These are phyloP conservation scores for Lipomyces orientalis DNA, from an alignment of 805 yeast species.

Conservation along the genomic window DNA sequence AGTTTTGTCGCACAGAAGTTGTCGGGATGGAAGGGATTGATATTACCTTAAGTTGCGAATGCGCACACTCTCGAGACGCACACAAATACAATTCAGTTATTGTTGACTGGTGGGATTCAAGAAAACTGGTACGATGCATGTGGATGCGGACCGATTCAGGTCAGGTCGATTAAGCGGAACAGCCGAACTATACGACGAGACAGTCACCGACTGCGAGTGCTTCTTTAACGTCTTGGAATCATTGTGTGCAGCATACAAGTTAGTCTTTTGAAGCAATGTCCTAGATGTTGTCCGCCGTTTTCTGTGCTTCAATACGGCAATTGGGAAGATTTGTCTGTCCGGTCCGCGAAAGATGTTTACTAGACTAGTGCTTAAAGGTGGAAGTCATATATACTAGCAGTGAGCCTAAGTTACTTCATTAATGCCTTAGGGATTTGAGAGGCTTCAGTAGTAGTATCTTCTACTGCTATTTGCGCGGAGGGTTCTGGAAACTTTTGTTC, in stretches of 20 bases:
- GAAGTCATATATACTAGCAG: background rate
- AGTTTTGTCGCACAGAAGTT: constrained; percentile 74
- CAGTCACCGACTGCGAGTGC: background rate
- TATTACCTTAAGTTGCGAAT: constrained; percentile 5
- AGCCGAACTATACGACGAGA: too few species aligned
- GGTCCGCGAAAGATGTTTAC: background rate
- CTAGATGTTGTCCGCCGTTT: background rate
- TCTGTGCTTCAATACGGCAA: background rate
- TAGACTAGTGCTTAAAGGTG: background rate
- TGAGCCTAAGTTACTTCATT: background rate
- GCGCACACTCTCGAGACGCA: background rate
- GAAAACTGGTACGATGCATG: background rate
- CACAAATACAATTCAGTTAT: background rate
- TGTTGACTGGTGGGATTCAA: background rate
- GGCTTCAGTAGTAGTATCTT: too few species aligned
- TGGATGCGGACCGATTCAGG: background rate
- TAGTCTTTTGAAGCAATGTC: background rate
- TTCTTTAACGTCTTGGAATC: too few species aligned
- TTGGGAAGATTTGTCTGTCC: background rate
- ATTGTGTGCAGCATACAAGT: background rate
- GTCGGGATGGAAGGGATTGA: constrained; percentile 35
- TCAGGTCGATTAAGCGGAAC: background rate
- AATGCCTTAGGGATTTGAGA: too few species aligned
- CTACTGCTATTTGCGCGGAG: too few species aligned
- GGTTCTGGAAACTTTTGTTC: too few species aligned